phyloP scores from a whole-genome alignment of 805 yeast species.

The Metschnikowia santaceciliae region DNA sequence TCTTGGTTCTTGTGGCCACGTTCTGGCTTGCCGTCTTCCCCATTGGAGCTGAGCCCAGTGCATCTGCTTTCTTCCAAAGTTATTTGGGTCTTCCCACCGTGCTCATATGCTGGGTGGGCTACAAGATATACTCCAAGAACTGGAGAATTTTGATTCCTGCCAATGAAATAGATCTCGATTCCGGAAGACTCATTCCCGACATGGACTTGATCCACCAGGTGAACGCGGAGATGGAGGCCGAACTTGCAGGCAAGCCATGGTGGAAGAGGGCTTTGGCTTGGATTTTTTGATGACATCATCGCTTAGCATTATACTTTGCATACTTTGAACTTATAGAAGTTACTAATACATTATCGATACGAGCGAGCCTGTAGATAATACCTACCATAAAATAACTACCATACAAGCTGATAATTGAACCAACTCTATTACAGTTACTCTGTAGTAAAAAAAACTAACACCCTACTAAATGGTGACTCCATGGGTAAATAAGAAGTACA shows the following conservation, averaged over 20 bases:
- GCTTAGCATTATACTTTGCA: neutral
- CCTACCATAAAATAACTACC: too few species aligned
- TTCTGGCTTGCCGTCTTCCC: conserved; percentile 28
- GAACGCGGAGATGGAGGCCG: conserved; percentile 12
- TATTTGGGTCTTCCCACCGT: conserved; percentile 25
- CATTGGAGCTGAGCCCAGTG: conserved; percentile 20
- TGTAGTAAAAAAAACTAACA: too few species aligned
- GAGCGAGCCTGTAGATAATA: too few species aligned
- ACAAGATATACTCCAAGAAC: conserved; percentile 21
- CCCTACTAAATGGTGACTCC: too few species aligned
- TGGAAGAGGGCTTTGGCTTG: conserved; percentile 10
- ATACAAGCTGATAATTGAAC: too few species aligned
- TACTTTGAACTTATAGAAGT: neutral
- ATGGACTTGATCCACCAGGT: conserved; percentile 26
- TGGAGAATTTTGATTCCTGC: conserved; percentile 19
- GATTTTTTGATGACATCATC: conserved; percentile 4
- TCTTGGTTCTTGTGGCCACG: conserved; percentile 23
- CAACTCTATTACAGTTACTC: too few species aligned
- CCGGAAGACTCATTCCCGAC: conserved; percentile 25
- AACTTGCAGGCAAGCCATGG: conserved; percentile 10
- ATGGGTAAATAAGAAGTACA: too few species aligned
- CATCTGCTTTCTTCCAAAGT: conserved; percentile 24
- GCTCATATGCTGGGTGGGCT: conserved; percentile 21
- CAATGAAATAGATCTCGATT: conserved; percentile 23
- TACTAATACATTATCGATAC: neutral